A percentile compares a stretch with the other conserved stretches of the same genome.
phyloP scores from a whole-genome alignment of 306 rosid species.

The Malus domestica region ASM211411v1 NC_041804.1:15084001-15084500 shows the following conservation, averaged over 20 bases:
- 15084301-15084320: conserved; percentile 89
- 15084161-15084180: not conserved
- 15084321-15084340: conserved; percentile 55
- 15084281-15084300: conserved; percentile 88
- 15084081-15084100: not conserved
- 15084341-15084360: conserved; percentile 77
- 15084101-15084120: not conserved
- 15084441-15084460: not conserved
- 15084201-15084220: not conserved
- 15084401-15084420: conserved; percentile 80
- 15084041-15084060: not conserved
- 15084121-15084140: not conserved
- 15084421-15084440: conserved; percentile 89
- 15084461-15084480: not conserved
- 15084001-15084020: not conserved
- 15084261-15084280: conserved; percentile 73
- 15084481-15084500: not conserved
- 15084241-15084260: conserved; percentile 59
- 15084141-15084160: not conserved
- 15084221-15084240: conserved; percentile 19
- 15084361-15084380: conserved; percentile 88
- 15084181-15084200: not conserved
- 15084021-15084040: not conserved
- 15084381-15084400: conserved; percentile 89
- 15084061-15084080: not conserved